These are phyloP conservation scores for Ganoderma lucidum DNA, from an alignment of 1,284 basidiomycete genomes.

Conservation along the genomic window DNA sequence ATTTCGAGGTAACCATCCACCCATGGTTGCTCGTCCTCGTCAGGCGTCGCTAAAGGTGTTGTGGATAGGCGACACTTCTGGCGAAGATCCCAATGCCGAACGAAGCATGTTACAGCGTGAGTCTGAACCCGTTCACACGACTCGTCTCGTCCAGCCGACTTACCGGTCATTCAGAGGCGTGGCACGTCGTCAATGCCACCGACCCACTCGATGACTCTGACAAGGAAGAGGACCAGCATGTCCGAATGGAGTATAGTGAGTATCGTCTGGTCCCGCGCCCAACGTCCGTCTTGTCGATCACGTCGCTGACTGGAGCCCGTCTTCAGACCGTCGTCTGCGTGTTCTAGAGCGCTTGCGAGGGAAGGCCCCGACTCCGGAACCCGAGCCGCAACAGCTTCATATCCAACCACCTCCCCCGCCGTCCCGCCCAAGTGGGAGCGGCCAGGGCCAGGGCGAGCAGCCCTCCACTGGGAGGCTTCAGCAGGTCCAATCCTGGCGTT, in stretches of 20 bases:
- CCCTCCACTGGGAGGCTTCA: constrained; percentile 34
- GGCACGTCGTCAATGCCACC: constrained; percentile 66
- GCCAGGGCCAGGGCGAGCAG: constrained; percentile 20
- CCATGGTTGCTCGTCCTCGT: not conserved
- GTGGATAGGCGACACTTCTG: constrained; percentile 27
- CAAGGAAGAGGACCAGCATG: constrained; percentile 72
- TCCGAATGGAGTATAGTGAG: constrained; percentile 71
- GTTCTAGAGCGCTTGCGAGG: constrained; percentile 48
- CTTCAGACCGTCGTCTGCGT: constrained; percentile 44
- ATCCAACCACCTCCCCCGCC: constrained; percentile 16
- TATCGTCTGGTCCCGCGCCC: constrained; percentile 16
- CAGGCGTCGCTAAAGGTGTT: not conserved
- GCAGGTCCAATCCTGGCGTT: constrained; percentile 39
- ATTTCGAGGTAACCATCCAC: constrained; percentile 21
- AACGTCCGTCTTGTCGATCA: not conserved
- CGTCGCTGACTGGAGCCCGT: not conserved
- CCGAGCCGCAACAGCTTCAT: constrained; percentile 18
- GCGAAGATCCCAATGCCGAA: constrained; percentile 34
- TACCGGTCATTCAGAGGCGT: constrained; percentile 60
- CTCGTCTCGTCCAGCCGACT: constrained; percentile 13
- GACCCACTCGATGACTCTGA: constrained; percentile 79
- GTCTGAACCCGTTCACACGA: constrained; percentile 14
- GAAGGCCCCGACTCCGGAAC: constrained; percentile 42
- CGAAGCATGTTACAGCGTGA: constrained; percentile 44
- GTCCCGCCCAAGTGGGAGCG: constrained; percentile 21